Base-by-base conservation (phyloP, 1,284 basidiomycete genomes). In the Stygiomarasmius scandens region DNA sequence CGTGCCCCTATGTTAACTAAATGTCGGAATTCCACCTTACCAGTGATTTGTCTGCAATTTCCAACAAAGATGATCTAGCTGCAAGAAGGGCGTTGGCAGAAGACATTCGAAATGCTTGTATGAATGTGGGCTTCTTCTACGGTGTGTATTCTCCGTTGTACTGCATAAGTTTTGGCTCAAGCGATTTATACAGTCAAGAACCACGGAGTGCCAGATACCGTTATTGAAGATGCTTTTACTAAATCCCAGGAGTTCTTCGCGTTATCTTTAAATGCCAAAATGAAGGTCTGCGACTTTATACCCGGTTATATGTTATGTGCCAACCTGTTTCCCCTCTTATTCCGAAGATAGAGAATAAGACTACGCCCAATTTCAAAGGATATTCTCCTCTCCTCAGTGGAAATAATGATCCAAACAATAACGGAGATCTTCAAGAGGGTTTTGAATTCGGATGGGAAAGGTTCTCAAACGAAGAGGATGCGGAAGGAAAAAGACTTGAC, bases 91-190 rank as follows among this genome's bases (percentile, higher is more conserved):
- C 69, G 2, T 70, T 93, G 1, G 89, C 85, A 0, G 71, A 77
- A 16, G 70, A 82, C 58, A 80, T 93, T 32, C 76, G 86, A 41
- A 77, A 87, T 61, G 90, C 90, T 0, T 91, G 87, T 65, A 81
- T 91, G 54, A 82, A 85, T 50, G 85, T 86, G 8, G 92, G 91
- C 0, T 93, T 93, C 71, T 91, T 93, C 73, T 93, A 93, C 67
- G 82, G 90, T 90, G 61, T 25, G 38, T 46, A 32, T 25, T 24
- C 24, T 29, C 36, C 43, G 36, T 54, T 11, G 34, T 6, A 22
- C 14, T 22, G 38, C 23, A 12, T 32, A 12, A 6, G 29, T 32
- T 41, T 41, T 16, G n/a, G 16, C 38, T 41, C 38, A 12, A 5
- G 11, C 22, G 20, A 29, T 2, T 25, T 14, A 23, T 11, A 50